Percentiles rank a stretch among this genome's conserved stretches.
Conservation (phyloP, 257 asterid genomes). For the Ophiorrhiza pumila region DNA sequence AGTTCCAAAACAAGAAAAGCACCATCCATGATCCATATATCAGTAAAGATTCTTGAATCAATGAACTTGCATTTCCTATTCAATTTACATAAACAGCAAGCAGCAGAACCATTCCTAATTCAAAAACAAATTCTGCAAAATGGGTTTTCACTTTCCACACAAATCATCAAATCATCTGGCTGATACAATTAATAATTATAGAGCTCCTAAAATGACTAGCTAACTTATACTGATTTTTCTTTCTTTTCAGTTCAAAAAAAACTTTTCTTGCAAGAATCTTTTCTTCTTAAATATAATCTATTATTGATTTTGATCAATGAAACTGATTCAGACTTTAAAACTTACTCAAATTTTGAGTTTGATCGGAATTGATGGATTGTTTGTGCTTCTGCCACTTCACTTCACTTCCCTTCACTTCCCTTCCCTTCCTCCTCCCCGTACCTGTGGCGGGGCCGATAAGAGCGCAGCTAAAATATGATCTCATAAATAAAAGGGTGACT, state of each 20-base stretch:
- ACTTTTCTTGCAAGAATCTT: not conserved
- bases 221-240: not conserved
- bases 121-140: not conserved
- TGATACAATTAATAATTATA: too few species aligned
- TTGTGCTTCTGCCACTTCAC: not conserved
- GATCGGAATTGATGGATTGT: not conserved
- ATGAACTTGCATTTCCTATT: not conserved
- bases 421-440: not conserved
- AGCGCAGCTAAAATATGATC: too few species aligned
- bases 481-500: too few species aligned
- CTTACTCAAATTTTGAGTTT: not conserved
- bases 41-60: not conserved
- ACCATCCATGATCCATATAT: not conserved
- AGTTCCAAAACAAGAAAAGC: not conserved
- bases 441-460: too few species aligned
- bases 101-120: not conserved
- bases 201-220: not conserved
- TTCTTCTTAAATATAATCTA: too few species aligned
- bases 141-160: not conserved
- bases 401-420: too few species aligned
- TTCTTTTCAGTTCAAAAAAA: too few species aligned
- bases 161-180: too few species aligned
- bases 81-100: too few species aligned
- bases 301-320: too few species aligned
- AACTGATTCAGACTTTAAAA: too few species aligned